A percentile compares a stretch with the other conserved stretches of the same genome.
Evolutionary conservation across 805 yeast genomes (phyloP).

Genomic region (Suhomyces kilbournensis): DNA sequence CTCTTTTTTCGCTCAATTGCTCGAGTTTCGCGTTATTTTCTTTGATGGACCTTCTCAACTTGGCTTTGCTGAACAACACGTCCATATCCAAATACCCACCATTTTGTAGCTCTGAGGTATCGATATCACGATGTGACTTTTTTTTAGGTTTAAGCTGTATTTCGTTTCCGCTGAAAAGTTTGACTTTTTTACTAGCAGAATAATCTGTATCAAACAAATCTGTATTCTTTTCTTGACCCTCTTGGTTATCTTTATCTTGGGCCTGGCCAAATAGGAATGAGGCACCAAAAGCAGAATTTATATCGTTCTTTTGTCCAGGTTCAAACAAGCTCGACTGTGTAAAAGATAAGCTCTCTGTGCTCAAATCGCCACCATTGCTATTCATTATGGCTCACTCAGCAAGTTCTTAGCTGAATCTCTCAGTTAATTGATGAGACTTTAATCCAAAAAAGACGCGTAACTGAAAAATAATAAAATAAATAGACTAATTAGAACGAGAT

Average conservation of each 20-base stretch:
- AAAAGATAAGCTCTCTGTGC: conserved; percentile 9
- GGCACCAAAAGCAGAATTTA: neutral
- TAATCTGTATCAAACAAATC: too few species aligned
- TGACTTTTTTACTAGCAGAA: conserved; percentile 7
- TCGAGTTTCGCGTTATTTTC: conserved; percentile 2
- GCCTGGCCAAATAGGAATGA: neutral
- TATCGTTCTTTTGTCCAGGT: neutral
- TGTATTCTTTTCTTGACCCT: too few species aligned
- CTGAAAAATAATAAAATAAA: too few species aligned
- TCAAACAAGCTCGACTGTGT: conserved; percentile 14
- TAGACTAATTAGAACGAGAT: too few species aligned
- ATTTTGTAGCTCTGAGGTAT: neutral
- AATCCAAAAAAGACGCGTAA: too few species aligned
- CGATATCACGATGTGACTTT: neutral
- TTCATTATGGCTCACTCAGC: neutral
- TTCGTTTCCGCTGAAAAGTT: conserved; percentile 8
- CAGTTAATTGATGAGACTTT: neutral
- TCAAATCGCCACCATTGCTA: neutral
- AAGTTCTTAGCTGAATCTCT: neutral
- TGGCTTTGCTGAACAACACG: conserved; percentile 11
- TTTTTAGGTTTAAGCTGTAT: conserved; percentile 8
- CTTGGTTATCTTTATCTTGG: neutral
- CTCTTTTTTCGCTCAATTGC: neutral
- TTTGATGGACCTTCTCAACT: conserved; percentile 7
- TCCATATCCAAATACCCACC: conserved; percentile 12